A percentile compares a stretch with the other conserved stretches of the same genome.
These are phyloP conservation scores for Austropuccinia psidii DNA, from an alignment of 1,284 basidiomycete genomes.

Conservation along the genomic window DNA sequence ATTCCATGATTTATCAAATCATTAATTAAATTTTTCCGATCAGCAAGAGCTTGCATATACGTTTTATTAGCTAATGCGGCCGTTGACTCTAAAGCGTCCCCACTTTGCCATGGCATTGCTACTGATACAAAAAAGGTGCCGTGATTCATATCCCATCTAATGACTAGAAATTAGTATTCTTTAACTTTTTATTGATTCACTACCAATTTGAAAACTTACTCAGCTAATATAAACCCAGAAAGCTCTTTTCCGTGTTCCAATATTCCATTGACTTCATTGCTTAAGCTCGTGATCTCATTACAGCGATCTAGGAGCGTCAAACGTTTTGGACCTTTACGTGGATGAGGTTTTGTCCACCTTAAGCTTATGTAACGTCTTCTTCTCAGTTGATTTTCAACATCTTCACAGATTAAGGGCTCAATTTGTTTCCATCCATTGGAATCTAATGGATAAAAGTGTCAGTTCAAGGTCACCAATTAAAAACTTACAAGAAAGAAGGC, in stretches of 20 bases:
- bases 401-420: constrained; percentile 11
- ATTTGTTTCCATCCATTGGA: constrained; percentile 32
- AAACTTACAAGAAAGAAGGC: not conserved
- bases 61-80: constrained; percentile 18
- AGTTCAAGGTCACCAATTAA: no score
- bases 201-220: constrained; percentile 18
- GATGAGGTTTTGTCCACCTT: constrained; percentile 33
- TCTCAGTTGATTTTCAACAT: constrained; percentile 1
- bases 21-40: constrained; percentile 8
- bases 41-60: constrained; percentile 2
- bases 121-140: constrained; percentile 29
- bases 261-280: no score
- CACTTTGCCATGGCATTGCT: constrained; percentile 36
- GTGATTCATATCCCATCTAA: constrained; percentile 31
- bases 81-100: constrained; percentile 26
- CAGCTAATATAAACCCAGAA: constrained; percentile 25
- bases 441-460: not conserved
- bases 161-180: not conserved
- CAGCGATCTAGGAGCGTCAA: not conserved
- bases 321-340: constrained; percentile 33
- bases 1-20: constrained; percentile 5
- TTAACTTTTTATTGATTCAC: not conserved
- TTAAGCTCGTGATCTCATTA: not conserved
- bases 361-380: constrained; percentile 24
- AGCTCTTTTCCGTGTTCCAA: constrained; percentile 35